phyloP scores from a whole-genome alignment of 768 basidiomycete species.

The Tremella fuciformis region DNA sequence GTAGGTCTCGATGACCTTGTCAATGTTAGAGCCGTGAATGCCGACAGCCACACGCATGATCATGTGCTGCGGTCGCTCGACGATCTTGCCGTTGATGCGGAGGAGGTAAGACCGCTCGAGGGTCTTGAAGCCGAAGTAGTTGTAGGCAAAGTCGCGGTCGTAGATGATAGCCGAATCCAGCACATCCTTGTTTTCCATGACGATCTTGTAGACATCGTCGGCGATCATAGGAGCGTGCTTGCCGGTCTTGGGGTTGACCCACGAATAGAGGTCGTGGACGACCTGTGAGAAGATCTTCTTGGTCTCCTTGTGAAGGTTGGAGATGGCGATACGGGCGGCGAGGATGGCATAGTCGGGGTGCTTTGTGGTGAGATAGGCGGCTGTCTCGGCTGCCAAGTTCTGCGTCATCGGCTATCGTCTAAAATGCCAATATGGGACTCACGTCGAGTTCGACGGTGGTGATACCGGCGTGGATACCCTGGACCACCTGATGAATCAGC shows the following conservation, averaged over 20 bases:
- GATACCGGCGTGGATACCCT: conserved; percentile 60
- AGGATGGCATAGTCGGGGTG: conserved; percentile 98
- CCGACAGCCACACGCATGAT: conserved; percentile 99
- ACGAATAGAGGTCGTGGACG: conserved; percentile 82
- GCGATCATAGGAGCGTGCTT: conserved; percentile 86
- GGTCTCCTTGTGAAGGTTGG: conserved; percentile 98
- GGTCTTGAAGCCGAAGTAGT: conserved; percentile 99
- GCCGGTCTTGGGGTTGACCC: conserved; percentile 96
- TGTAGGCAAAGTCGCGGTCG: conserved; percentile 96
- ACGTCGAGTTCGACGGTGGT: conserved; percentile 92
- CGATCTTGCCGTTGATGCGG: conserved; percentile 87
- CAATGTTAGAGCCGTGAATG: conserved; percentile 85
- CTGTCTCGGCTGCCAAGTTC: conserved; percentile 94
- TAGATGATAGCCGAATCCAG: conserved; percentile 96
- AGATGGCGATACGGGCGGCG: conserved; percentile 96
- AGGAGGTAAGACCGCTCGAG: conserved; percentile 96
- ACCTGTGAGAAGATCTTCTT: conserved; percentile 95
- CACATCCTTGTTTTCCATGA: conserved; percentile 72
- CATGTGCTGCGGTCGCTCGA: conserved; percentile 97
- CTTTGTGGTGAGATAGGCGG: conserved; percentile 93
- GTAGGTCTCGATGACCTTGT: conserved; percentile 79
- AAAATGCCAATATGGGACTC: conserved; percentile 59
- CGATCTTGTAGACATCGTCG: conserved; percentile 73
- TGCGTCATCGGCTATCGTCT: conserved; percentile 53
- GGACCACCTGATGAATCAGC: conserved; percentile 14